phyloP scores from a whole-genome alignment of 139 green algal genomes.

The Ostreobium quekettii region DNA sequence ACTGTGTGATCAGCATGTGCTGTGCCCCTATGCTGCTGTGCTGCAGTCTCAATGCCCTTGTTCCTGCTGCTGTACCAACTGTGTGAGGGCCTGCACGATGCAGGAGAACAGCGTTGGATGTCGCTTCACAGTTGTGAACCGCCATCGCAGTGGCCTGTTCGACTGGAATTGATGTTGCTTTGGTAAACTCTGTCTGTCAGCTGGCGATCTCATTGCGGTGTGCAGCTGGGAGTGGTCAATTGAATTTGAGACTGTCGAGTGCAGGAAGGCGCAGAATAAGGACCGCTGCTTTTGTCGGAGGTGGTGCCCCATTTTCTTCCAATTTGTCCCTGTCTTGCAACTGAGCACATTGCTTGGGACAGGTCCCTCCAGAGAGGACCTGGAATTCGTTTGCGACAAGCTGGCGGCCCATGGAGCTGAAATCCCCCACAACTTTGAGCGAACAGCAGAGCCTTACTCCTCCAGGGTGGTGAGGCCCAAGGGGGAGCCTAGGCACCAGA shows the following conservation, averaged over 20 bases:
- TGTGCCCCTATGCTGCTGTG: neutral
- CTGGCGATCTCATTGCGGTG: too few species aligned
- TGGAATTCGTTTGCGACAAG: constrained; percentile 30
- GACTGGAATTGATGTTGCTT: too few species aligned
- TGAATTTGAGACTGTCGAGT: neutral
- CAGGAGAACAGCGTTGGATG: too few species aligned
- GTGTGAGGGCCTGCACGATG: too few species aligned
- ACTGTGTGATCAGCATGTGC: neutral
- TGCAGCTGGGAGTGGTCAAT: neutral
- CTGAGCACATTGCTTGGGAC: constrained; percentile 18
- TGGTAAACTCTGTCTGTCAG: too few species aligned
- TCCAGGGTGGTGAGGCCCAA: constrained; percentile 11
- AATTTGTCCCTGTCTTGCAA: neutral
- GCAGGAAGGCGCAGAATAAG: neutral
- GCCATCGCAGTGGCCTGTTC: too few species aligned
- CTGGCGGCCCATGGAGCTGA: constrained; percentile 29
- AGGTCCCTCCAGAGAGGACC: constrained; percentile 28
- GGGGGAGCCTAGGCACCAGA: neutral
- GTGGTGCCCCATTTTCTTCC: neutral
- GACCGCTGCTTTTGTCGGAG: neutral
- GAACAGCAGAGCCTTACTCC: constrained; percentile 46
- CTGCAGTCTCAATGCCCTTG: neutral
- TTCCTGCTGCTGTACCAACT: neutral
- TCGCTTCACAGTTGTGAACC: too few species aligned
- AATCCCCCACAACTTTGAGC: constrained; percentile 67